These are phyloP conservation scores for Leishmania major DNA, from an alignment of 208 protist genomes.

Conservation along the genomic window DNA sequence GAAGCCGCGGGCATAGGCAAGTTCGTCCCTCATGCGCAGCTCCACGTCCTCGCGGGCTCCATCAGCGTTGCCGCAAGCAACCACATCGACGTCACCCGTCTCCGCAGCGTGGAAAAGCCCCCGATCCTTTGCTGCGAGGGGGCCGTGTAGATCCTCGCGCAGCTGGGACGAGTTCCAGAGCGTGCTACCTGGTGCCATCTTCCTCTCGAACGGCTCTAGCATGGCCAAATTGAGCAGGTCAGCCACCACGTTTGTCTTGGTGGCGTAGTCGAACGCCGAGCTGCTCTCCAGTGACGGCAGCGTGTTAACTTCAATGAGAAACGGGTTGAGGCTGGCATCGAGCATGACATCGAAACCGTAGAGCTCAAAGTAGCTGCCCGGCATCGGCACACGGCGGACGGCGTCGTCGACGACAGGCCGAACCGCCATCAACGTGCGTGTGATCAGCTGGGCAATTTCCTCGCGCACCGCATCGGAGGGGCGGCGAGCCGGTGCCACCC, in stretches of 20 bases:
- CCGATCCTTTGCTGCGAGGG: not conserved
- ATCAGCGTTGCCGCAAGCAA: not conserved
- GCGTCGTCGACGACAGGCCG: constrained; percentile 41
- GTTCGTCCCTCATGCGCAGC: constrained; percentile 65
- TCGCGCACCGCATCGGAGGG: constrained; percentile 52
- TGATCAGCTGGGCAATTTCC: constrained; percentile 72
- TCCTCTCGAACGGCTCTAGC: constrained; percentile 78
- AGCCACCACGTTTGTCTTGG: constrained; percentile 88
- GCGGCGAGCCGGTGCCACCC: not conserved
- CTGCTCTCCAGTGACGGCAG: constrained; percentile 90
- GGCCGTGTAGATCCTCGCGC: constrained; percentile 6
- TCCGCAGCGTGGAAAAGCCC: constrained; percentile 6
- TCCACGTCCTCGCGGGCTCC: constrained; percentile 41
- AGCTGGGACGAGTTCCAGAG: constrained; percentile 18
- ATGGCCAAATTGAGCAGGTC: constrained; percentile 89
- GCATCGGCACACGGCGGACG: constrained; percentile 25
- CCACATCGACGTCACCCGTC: not conserved
- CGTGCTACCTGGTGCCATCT: constrained; percentile 6
- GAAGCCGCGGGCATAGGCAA: constrained; percentile 72
- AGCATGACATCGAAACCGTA: constrained; percentile 94
- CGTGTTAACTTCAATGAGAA: constrained; percentile 93
- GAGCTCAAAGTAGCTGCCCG: constrained; percentile 84
- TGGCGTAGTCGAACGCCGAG: constrained; percentile 84
- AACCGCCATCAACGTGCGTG: constrained; percentile 69
- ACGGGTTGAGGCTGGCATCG: constrained; percentile 67